These are phyloP conservation scores for Silene coronaria DNA, from an alignment of 179 eudicot genomes.

Conservation along the genomic window DNA sequence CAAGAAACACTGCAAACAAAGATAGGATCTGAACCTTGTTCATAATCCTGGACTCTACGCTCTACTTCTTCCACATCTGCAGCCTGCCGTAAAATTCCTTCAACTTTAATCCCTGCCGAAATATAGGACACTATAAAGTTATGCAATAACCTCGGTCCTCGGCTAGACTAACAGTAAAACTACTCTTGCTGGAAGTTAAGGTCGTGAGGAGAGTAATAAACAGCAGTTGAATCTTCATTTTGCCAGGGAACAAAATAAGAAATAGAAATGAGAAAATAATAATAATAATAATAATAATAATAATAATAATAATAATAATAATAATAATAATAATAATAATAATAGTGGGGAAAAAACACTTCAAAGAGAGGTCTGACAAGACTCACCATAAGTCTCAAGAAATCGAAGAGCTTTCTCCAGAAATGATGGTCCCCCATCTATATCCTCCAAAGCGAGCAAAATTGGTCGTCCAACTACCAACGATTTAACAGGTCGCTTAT, in stretches of 20 bases:
- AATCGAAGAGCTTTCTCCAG: slow-evolving; percentile 93
- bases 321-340: neutral
- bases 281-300: neutral
- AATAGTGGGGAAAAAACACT: neutral
- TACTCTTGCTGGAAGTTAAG: neutral
- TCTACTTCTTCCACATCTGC: slow-evolving; percentile 99
- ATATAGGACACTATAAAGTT: slow-evolving; percentile 5
- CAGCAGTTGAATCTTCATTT: neutral
- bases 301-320: no score
- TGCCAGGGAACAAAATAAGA: neutral
- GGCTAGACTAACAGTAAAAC: neutral
- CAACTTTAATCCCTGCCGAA: slow-evolving; percentile 63
- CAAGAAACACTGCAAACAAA: neutral
- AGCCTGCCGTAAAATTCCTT: slow-evolving; percentile 93
- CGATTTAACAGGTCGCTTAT: slow-evolving; percentile 87
- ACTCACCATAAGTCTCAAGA: slow-evolving; percentile 82
- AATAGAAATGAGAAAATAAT: neutral
- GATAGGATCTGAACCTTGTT: slow-evolving; percentile 53
- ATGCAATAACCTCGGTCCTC: neutral
- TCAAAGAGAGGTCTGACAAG: neutral
- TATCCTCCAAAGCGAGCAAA: slow-evolving; percentile 91
- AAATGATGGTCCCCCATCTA: slow-evolving; percentile 97
- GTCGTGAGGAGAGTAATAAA: neutral
- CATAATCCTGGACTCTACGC: slow-evolving; percentile 91
- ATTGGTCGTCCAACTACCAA: slow-evolving; percentile 97